Evolutionary conservation across 2,329 filamentous ascomycete genomes (phyloP).

Genomic region (Bertia moriformis): DNA sequence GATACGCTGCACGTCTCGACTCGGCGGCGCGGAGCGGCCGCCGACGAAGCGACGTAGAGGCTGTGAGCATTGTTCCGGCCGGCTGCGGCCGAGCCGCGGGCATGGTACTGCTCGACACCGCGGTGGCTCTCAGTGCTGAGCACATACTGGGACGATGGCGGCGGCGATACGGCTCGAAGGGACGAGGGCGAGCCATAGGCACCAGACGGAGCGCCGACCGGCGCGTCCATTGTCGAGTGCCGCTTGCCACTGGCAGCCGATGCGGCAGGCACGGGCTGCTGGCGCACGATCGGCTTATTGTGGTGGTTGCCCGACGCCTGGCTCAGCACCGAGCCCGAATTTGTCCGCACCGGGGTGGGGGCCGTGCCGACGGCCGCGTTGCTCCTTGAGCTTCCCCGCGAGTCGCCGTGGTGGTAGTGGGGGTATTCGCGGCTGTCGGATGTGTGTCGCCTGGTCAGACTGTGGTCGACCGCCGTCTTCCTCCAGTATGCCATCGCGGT

Average conservation of each 20-base stretch:
- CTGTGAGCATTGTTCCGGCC: background rate
- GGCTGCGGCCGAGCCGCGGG: no score
- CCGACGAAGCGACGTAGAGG: background rate
- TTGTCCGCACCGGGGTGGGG: background rate
- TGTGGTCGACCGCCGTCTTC: background rate
- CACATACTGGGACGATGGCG: background rate
- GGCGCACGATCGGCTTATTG: slow-evolving; percentile 4
- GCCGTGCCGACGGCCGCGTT: no score
- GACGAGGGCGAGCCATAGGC: no score
- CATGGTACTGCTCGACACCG: background rate
- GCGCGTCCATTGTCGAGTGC: background rate
- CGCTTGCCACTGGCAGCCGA: slow-evolving; percentile 4
- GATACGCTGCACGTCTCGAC: background rate
- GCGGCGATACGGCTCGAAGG: no score
- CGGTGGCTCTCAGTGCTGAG: background rate
- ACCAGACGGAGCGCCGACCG: background rate
- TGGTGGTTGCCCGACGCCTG: slow-evolving; percentile 1
- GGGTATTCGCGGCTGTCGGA: background rate
- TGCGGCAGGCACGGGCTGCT: slow-evolving; percentile 7
- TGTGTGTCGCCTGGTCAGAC: slow-evolving; percentile 1
- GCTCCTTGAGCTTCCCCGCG: no score
- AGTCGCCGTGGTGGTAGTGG: no score
- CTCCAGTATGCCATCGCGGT: slow-evolving; percentile 3
- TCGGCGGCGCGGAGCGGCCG: no score
- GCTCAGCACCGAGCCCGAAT: slow-evolving; percentile 2